A percentile compares a stretch with the other conserved stretches of the same genome.
Conservation (phyloP, 371 early-diverging fungal genomes). For the Parasitella parasitica region DNA sequence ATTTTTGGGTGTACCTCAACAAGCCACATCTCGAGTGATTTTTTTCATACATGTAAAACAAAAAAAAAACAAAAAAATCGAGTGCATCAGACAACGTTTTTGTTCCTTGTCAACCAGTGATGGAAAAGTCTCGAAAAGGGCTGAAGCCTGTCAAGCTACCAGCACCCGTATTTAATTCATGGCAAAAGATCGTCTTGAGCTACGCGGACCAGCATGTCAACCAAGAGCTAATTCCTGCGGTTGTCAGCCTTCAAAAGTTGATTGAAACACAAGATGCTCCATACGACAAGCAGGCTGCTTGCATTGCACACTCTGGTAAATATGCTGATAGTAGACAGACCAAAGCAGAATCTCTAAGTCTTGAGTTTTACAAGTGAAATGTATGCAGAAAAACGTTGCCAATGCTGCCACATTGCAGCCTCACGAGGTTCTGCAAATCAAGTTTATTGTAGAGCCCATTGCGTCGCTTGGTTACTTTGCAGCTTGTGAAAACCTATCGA, state of each 20-base stretch:
- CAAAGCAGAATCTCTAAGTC: background rate
- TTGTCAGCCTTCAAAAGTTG: slow-evolving; percentile 19
- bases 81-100: too few relatives aligned
- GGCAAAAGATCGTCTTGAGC: slow-evolving; percentile 19
- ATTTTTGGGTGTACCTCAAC: too few relatives aligned
- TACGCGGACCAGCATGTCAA: slow-evolving; percentile 3
- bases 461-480: slow-evolving; percentile 43
- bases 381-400: slow-evolving; percentile 6
- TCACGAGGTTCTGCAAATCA: slow-evolving; percentile 20
- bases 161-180: slow-evolving; percentile 23
- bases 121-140: slow-evolving; percentile 32
- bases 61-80: too few relatives aligned
- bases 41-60: background rate
- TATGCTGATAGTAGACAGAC: background rate
- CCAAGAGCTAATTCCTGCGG: slow-evolving; percentile 13
- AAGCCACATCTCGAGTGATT: background rate
- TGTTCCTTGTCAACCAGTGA: background rate
- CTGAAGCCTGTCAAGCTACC: slow-evolving; percentile 36
- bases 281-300: slow-evolving; percentile 38
- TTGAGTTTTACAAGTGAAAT: background rate
- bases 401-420: background rate
- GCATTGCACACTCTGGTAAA: slow-evolving; percentile 35
- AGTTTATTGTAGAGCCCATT: slow-evolving; percentile 33
- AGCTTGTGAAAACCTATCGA: slow-evolving; percentile 40
- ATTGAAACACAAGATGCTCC: slow-evolving; percentile 15